A percentile compares a stretch with the other conserved stretches of the same genome.
These are phyloP conservation scores for Ceratobasidium sp. DNA, from an alignment of 1,284 basidiomycete genomes.

Conservation along the genomic window DNA sequence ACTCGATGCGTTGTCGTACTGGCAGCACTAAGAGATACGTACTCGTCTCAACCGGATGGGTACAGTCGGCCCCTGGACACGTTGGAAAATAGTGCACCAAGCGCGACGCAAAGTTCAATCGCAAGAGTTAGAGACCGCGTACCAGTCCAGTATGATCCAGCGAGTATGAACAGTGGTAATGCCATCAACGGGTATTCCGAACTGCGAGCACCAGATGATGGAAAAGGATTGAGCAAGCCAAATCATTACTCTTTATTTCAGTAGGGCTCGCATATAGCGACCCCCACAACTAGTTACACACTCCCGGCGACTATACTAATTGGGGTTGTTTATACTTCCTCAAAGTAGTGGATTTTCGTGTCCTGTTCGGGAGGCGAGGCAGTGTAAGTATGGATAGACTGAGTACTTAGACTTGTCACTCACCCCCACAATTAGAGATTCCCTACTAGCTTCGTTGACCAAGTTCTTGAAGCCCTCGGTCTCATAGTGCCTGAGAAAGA, in stretches of 20 bases:
- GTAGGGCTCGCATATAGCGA: no score
- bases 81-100: no score
- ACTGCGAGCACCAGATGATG: no score
- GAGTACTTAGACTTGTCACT: neutral
- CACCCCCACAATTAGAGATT: neutral
- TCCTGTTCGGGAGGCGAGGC: neutral
- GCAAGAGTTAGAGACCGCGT: neutral
- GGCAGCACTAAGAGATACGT: conserved; percentile 95
- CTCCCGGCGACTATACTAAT: neutral
- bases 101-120: no score
- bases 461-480: neutral
- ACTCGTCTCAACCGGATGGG: conserved; percentile 90
- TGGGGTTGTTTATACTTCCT: neutral
- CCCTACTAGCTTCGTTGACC: neutral
- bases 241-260: neutral
- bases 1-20: conserved; percentile 96
- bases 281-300: no score
- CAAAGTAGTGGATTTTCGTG: neutral
- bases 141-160: neutral
- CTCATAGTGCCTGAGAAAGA: neutral
- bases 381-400: neutral
- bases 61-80: conserved; percentile 98
- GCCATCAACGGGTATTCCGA: no score
- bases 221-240: neutral
- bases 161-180: neutral